Percentiles rank a stretch among this genome's conserved stretches.
Conservation (phyloP, 805 yeast species). For the Cyberlindnera lachancei region DNA sequence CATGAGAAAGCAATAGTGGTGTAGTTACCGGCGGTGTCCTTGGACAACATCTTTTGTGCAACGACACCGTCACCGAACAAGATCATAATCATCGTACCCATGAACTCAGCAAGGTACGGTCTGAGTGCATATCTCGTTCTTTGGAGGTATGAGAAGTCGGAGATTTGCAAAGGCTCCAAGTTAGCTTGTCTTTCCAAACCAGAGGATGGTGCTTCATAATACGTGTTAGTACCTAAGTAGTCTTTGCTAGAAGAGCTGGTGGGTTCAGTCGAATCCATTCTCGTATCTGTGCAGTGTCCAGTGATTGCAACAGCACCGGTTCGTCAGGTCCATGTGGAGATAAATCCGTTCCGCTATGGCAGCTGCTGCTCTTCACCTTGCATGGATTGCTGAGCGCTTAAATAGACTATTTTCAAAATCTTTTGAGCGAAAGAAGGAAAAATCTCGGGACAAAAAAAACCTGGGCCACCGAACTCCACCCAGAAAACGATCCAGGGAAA, state of each 20-base stretch:
- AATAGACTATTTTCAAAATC: no score
- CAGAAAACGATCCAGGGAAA: background rate
- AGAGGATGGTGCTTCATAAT: conserved; percentile 19
- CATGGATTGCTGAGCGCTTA: no score
- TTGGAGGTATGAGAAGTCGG: conserved; percentile 17
- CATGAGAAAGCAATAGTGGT: conserved; percentile 39
- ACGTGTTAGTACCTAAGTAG: conserved; percentile 5
- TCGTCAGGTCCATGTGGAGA: no score
- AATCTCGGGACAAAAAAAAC: background rate
- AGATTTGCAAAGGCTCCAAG: conserved; percentile 7
- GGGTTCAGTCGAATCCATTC: no score
- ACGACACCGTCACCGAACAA: conserved; percentile 42
- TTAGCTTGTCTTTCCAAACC: conserved; percentile 23
- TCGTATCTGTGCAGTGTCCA: no score
- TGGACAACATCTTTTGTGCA: conserved; percentile 35
- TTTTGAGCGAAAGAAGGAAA: no score
- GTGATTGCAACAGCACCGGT: no score
- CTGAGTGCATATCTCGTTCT: conserved; percentile 26
- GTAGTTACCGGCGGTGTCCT: conserved; percentile 32
- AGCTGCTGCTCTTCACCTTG: no score
- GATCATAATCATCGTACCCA: conserved; percentile 41
- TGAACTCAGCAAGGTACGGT: conserved; percentile 44
- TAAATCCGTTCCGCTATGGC: no score
- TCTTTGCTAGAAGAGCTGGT: background rate
- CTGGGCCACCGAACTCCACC: background rate